Evolutionary conservation across 2,329 filamentous ascomycete species (phyloP).

Genomic region (Talaromyces sp.): DNA sequence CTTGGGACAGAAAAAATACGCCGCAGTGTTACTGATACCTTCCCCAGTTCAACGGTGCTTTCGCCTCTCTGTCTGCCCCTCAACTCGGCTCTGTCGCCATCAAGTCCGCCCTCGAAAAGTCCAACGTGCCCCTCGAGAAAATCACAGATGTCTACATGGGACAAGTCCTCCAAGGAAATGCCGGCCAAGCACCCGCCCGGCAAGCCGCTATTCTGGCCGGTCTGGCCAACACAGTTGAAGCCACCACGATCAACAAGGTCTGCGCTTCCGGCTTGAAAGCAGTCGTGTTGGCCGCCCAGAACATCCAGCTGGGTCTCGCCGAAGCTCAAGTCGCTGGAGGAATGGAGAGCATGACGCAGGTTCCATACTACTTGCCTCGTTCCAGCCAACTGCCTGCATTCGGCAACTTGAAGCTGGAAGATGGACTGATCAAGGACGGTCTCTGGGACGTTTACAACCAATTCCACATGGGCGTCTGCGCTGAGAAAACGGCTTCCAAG

Average conservation of each 20-base stretch:
- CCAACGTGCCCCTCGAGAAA: slow-evolving; percentile 71
- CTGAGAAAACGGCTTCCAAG: slow-evolving; percentile 90
- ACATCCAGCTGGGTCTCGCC: slow-evolving; percentile 85
- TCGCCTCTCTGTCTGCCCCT: slow-evolving; percentile 77
- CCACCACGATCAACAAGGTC: slow-evolving; percentile 95
- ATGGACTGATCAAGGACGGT: slow-evolving; percentile 90
- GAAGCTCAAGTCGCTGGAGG: slow-evolving; percentile 89
- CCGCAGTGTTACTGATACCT: neutral
- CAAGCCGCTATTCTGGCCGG: slow-evolving; percentile 89
- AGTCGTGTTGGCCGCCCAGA: slow-evolving; percentile 83
- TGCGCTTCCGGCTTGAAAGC: slow-evolving; percentile 94
- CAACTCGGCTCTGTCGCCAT: slow-evolving; percentile 86
- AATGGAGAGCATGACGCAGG: slow-evolving; percentile 96
- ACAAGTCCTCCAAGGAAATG: slow-evolving; percentile 78
- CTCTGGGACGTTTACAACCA: slow-evolving; percentile 95
- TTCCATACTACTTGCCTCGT: slow-evolving; percentile 84
- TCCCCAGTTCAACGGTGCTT: slow-evolving; percentile 90
- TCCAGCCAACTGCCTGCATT: slow-evolving; percentile 80
- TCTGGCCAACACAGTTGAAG: slow-evolving; percentile 74
- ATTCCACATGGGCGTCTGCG: slow-evolving; percentile 97
- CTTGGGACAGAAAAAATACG: neutral
- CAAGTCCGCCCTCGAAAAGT: slow-evolving; percentile 83
- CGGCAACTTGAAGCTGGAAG: slow-evolving; percentile 80
- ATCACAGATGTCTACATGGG: slow-evolving; percentile 97
- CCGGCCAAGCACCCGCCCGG: slow-evolving; percentile 86